Base-by-base conservation (phyloP, 1,284 basidiomycete genomes). In the Rhodofomes roseus region DNA sequence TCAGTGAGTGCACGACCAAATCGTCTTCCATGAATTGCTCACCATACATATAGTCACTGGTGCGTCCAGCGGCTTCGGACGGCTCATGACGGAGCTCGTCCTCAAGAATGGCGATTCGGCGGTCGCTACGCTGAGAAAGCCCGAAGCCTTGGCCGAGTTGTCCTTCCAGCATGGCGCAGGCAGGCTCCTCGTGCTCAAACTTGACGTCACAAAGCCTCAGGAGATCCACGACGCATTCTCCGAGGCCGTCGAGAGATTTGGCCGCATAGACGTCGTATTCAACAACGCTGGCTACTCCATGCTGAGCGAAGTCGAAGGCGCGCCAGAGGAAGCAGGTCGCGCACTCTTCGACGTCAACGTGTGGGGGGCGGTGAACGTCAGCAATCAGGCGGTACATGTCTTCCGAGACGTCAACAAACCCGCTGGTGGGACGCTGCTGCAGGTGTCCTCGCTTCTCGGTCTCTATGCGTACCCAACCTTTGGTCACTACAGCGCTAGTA, bases 251-350 rank as follows among this genome's bases (percentile, higher is more conserved):
- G 59, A 61, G 0, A 58, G 62, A 23, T 79, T 79, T 60, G 79
- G 77, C 6, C 70, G 76, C 18, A 58, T 79, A 18, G 78, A 80
- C 55, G 71, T 27, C 23, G 62, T 68, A n/a, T 60, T 63, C 25
- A 65, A 63, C 55, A 65, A 65, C 55, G 63, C 62, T 5, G 63
- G 62, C 1, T 63, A 61, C 52, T 43, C 36, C 9, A 36, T 61
- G 11, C 16, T 56, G 1, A 63, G 58, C 9, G 65, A 66, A 57
- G 31, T 66, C 14, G 66, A 67, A 54, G 60, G 57, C 52, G 66
- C 62, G 12, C 62, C 69, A 18, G 66, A 66, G 39, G 67, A 66
- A 2, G 57, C 40, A 40, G 65, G 66, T 1, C 58, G 65, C 0
- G 55, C 46, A 12, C 27, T 67, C 54, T 67, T 71, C 54, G 67